Base-by-base conservation (phyloP, 345 rosid genomes). In the Lepidium didymum region DNA sequence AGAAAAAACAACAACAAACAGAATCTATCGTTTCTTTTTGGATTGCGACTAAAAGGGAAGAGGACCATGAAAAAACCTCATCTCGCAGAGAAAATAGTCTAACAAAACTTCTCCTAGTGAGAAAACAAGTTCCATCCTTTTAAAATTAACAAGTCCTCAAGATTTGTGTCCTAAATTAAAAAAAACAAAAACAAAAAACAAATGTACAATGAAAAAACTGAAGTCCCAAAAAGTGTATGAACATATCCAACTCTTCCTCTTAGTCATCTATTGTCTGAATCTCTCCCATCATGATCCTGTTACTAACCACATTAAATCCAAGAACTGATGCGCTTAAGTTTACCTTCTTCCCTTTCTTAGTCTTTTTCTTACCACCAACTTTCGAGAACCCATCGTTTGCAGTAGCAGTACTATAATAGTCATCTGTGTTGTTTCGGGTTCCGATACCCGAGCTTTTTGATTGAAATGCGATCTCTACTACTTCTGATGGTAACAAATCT, bases 201-300 rank as follows among this genome's bases (percentile, higher is more conserved):
- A 58, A 72, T 72, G 76, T 72, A 72, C 76, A 84, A 72, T 76
- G 57, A 66, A 50, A 7, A 5, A 67, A 56, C 72, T 21, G n/a
- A 59, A 43, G 29, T 52, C 53, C 69, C 33, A 16, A 66, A 63
- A 78, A 40, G 73, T 49, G 86, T 76, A 85, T 81, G 73, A 83
- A 85, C 85, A 87, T 19, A 55, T 23, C 49, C 62, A 55, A 36
- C 60, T 33, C 5, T 9, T 45, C 31, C 58, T 62, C 71, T 80
- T 83, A 93, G 52, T 90, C 98, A 41, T 87, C 98, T 25, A 82
- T 79, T 0, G 87, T 65, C 79, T 94, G 99, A 66, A 91, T 91
- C 91, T 94, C 97, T 16, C 99, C 99, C 99, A 80, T 94, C 97
- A 89, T 89, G 68, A 94, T 94, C 69, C 97, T 85, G 85, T 94